Evolutionary conservation across 108 stramenopile species (phyloP).

Genomic region (Bacterosira constricta): DNA sequence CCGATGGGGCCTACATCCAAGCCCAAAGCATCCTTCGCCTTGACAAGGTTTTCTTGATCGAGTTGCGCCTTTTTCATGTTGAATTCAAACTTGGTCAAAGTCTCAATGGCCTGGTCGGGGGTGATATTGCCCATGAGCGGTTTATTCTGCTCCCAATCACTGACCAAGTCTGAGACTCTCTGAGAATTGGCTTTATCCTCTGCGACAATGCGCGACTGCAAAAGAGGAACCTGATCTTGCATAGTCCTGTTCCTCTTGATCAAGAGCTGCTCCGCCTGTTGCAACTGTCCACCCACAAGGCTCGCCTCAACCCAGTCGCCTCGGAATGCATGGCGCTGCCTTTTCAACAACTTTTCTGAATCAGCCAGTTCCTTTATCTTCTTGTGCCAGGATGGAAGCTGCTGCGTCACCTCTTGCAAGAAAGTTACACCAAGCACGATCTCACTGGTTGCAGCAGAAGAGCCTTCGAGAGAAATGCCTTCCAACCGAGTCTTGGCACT

Average conservation of each 20-base stretch:
- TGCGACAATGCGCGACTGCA: slow-evolving; percentile 90
- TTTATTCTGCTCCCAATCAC: slow-evolving; percentile 84
- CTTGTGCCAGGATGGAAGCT: slow-evolving; percentile 58
- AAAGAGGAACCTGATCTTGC: slow-evolving; percentile 91
- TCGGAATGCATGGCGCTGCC: slow-evolving; percentile 87
- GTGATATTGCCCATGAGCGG: slow-evolving; percentile 85
- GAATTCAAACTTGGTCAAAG: slow-evolving; percentile 83
- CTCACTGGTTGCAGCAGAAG: slow-evolving; percentile 81
- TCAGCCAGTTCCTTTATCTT: slow-evolving; percentile 68
- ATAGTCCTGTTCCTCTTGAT: slow-evolving; percentile 81
- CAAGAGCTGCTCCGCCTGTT: slow-evolving; percentile 88
- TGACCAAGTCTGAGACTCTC: slow-evolving; percentile 69
- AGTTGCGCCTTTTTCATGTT: slow-evolving; percentile 73
- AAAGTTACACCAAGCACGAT: slow-evolving; percentile 94
- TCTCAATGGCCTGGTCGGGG: slow-evolving; percentile 82
- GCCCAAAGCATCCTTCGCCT: slow-evolving; percentile 89
- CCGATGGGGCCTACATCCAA: slow-evolving; percentile 68
- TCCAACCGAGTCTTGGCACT: slow-evolving; percentile 82
- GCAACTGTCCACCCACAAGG: slow-evolving; percentile 79
- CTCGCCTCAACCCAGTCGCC: slow-evolving; percentile 93
- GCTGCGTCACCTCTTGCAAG: slow-evolving; percentile 86
- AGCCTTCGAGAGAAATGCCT: slow-evolving; percentile 77
- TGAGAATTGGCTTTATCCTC: slow-evolving; percentile 89
- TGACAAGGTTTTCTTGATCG: slow-evolving; percentile 79
- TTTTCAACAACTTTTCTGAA: slow-evolving; percentile 86